phyloP scores from a whole-genome alignment of 352 stramenopile species.

The Phytophthora melonis region DNA sequence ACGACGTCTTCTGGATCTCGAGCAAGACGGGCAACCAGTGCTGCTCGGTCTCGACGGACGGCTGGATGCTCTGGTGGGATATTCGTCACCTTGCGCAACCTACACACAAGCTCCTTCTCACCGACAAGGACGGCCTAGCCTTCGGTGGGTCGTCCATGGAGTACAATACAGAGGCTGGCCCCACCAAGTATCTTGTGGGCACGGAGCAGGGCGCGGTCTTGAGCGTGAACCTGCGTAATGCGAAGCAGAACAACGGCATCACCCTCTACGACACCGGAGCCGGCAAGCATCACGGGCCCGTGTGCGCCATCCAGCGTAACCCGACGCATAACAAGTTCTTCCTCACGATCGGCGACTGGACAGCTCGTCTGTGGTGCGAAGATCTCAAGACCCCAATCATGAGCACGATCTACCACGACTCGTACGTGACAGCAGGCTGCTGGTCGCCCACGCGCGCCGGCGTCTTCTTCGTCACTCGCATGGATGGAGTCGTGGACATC shows the following conservation, averaged over 20 bases:
- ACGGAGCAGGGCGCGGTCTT: slow-evolving; percentile 97
- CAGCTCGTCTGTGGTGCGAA: slow-evolving; percentile 96
- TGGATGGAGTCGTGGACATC: slow-evolving; percentile 97
- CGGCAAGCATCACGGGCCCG: slow-evolving; percentile 96
- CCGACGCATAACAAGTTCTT: slow-evolving; percentile 99
- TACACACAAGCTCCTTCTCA: slow-evolving; percentile 81
- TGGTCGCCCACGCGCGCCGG: slow-evolving; percentile 96
- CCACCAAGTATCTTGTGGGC: slow-evolving; percentile 98
- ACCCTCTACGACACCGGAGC: slow-evolving; percentile 94
- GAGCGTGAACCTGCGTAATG: slow-evolving; percentile 95
- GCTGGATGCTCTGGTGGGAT: slow-evolving; percentile 93
- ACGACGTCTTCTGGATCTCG: slow-evolving; percentile 97
- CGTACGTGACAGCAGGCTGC: slow-evolving; percentile 96
- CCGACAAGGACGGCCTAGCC: slow-evolving; percentile 83
- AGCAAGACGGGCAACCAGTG: slow-evolving; percentile 97
- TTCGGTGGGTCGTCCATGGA: slow-evolving; percentile 96
- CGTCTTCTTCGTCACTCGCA: slow-evolving; percentile 97
- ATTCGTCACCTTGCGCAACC: slow-evolving; percentile 89
- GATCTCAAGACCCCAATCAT: slow-evolving; percentile 98
- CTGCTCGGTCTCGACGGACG: slow-evolving; percentile 96
- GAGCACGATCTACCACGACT: slow-evolving; percentile 97
- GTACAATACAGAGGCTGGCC: slow-evolving; percentile 96
- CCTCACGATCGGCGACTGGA: slow-evolving; percentile 98
- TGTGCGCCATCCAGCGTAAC: slow-evolving; percentile 97
- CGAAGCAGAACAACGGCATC: slow-evolving; percentile 98